A percentile compares a stretch with the other conserved stretches of the same genome.
These are phyloP conservation scores for Condylostoma magnum DNA, from an alignment of 169 alveolate genomes.

Conservation along the genomic window DNA sequence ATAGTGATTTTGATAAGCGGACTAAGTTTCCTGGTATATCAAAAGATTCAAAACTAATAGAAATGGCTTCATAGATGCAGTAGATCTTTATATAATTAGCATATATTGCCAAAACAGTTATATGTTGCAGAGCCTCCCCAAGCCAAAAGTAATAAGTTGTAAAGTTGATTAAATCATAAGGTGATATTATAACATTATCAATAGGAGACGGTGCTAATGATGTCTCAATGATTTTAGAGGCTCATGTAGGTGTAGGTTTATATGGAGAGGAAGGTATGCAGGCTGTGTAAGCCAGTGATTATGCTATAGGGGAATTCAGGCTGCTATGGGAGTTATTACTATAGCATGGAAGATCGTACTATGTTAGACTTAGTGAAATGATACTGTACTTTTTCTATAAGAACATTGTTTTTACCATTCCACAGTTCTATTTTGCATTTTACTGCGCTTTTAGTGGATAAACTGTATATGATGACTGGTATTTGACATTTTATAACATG, in stretches of 20 bases:
- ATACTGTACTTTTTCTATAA: conserved; percentile 87
- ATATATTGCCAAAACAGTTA: conserved; percentile 51
- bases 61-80: neutral
- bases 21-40: neutral
- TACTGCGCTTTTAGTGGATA: conserved; percentile 79
- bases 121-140: conserved; percentile 88
- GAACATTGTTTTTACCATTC: conserved; percentile 82
- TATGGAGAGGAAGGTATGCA: conserved; percentile 85
- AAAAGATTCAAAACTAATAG: neutral
- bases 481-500: conserved; percentile 82
- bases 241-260: conserved; percentile 82
- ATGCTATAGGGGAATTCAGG: conserved; percentile 83
- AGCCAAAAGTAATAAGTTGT: conserved; percentile 81
- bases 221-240: conserved; percentile 88
- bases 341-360: conserved; percentile 83
- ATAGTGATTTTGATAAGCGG: neutral
- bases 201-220: conserved; percentile 92
- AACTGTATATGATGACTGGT: conserved; percentile 88
- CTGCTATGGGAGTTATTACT: conserved; percentile 78
- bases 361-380: conserved; percentile 78
- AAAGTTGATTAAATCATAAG: conserved; percentile 53
- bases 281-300: conserved; percentile 76
- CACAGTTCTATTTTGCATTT: conserved; percentile 76
- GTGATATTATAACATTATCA: conserved; percentile 66
- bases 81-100: conserved; percentile 31